phyloP scores from a whole-genome alignment of 352 stramenopile species.

The Globisporangium polare region DNA sequence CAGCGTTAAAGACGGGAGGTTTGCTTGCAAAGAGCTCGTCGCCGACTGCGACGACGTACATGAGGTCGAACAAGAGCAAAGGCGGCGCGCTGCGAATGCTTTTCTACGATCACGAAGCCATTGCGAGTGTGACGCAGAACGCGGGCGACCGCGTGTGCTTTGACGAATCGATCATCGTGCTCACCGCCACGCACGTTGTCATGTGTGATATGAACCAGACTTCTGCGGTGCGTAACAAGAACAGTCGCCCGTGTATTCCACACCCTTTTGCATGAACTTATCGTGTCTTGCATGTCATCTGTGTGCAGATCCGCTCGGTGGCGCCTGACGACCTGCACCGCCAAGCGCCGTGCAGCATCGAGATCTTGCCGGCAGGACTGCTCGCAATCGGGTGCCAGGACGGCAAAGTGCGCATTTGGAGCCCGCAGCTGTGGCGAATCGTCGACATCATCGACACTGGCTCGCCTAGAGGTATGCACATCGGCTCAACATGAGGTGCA shows the following conservation, averaged over 20 bases:
- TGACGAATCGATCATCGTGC: slow-evolving; percentile 69
- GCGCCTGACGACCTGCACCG: slow-evolving; percentile 55
- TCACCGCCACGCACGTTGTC: slow-evolving; percentile 55
- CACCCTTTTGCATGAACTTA: neutral
- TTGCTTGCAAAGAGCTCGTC: slow-evolving; percentile 40
- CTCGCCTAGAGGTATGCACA: slow-evolving; percentile 32
- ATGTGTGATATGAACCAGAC: slow-evolving; percentile 73
- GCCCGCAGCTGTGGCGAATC: slow-evolving; percentile 47
- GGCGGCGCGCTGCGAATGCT: slow-evolving; percentile 47
- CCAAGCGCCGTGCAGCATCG: slow-evolving; percentile 51
- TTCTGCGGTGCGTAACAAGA: slow-evolving; percentile 25
- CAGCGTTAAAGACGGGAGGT: slow-evolving; percentile 13
- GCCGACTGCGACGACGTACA: slow-evolving; percentile 46
- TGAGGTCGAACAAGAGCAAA: slow-evolving; percentile 42
- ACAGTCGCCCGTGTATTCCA: neutral
- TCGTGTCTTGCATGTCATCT: neutral
- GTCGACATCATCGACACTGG: slow-evolving; percentile 64
- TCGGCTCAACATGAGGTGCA: neutral
- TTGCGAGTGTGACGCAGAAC: slow-evolving; percentile 40
- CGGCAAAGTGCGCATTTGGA: slow-evolving; percentile 71
- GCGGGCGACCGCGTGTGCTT: slow-evolving; percentile 46
- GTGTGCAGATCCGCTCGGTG: slow-evolving; percentile 30
- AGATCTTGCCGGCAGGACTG: slow-evolving; percentile 55
- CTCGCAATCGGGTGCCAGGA: slow-evolving; percentile 75
- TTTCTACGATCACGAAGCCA: slow-evolving; percentile 75